Percentiles rank a stretch among this genome's conserved stretches.
Conservation (phyloP, 2,329 filamentous ascomycete species). For the Arthrobotrys musiformis region DNA sequence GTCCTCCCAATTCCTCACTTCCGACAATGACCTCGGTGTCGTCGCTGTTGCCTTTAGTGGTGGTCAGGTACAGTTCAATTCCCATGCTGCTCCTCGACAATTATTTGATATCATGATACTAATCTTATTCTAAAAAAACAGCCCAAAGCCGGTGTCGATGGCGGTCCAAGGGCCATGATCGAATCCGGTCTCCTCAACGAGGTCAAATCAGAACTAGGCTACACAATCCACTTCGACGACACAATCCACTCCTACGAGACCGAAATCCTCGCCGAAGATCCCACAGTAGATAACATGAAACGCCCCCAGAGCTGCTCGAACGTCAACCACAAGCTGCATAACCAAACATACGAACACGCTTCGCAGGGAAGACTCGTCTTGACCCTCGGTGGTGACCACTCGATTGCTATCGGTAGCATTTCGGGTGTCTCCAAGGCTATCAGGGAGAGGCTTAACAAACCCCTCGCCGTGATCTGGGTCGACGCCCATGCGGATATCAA, state of each 20-base stretch:
- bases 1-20: conserved; percentile 79
- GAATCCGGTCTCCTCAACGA: conserved; percentile 85
- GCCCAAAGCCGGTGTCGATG: conserved; percentile 92
- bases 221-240: conserved; percentile 85
- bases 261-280: conserved; percentile 76
- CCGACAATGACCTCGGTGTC: conserved; percentile 83
- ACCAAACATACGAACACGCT: conserved; percentile 89
- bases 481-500: conserved; percentile 99
- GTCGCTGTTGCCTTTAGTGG: conserved; percentile 97
- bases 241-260: conserved; percentile 83
- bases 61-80: conserved; percentile 88
- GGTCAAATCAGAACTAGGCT: conserved; percentile 84
- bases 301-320: conserved; percentile 86
- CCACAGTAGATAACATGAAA: conserved; percentile 85
- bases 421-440: conserved; percentile 87
- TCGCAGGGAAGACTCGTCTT: conserved; percentile 84
- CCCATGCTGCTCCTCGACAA: conserved; percentile 58
- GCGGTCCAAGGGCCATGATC: conserved; percentile 87
- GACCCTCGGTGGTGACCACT: conserved; percentile 95
- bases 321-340: conserved; percentile 80
- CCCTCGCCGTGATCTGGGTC: conserved; percentile 97
- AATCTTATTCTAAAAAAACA: conserved; percentile 62
- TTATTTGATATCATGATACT: conserved; percentile 44
- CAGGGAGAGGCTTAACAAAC: conserved; percentile 80
- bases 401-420: conserved; percentile 93